Percentiles rank a stretch among this genome's conserved stretches.
Evolutionary conservation across 192 early-diverging fungal species (phyloP).

Genomic region (Endogone sp.): DNA sequence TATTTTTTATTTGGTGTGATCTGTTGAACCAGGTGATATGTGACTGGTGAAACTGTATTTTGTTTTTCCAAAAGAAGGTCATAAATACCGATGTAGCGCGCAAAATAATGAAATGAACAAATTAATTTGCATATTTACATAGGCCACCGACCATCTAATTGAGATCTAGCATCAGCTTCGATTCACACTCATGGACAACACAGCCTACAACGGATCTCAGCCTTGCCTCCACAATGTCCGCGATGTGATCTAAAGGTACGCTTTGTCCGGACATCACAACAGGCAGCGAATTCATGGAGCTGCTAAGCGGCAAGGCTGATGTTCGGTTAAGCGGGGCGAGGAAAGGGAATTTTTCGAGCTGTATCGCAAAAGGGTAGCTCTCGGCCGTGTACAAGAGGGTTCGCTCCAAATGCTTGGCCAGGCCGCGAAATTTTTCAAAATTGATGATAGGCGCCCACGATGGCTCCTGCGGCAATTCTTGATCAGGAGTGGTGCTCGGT

Average conservation of each 20-base stretch:
- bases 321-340: not conserved
- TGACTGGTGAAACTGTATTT: no score
- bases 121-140: no score
- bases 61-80: no score
- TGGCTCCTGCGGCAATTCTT: not conserved
- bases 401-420: constrained; percentile 31
- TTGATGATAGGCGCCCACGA: constrained; percentile 25
- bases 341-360: constrained; percentile 25
- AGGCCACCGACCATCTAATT: no score
- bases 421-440: constrained; percentile 43
- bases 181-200: not conserved
- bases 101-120: no score
- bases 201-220: not conserved
- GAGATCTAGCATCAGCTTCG: not conserved
- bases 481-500: not conserved
- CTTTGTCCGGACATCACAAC: no score
- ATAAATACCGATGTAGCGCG: no score
- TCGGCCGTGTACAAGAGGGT: constrained; percentile 26
- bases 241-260: not conserved
- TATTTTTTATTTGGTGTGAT: no score
- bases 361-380: constrained; percentile 42
- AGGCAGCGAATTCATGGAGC: no score
- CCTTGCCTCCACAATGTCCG: not conserved
- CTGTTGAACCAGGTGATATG: no score
- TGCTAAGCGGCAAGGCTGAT: not conserved